Evolutionary conservation across 2,329 filamentous ascomycete species (phyloP), one percentile per base, ranked within the genome.

Genomic region (Exophiala xenobiotica): DNA sequence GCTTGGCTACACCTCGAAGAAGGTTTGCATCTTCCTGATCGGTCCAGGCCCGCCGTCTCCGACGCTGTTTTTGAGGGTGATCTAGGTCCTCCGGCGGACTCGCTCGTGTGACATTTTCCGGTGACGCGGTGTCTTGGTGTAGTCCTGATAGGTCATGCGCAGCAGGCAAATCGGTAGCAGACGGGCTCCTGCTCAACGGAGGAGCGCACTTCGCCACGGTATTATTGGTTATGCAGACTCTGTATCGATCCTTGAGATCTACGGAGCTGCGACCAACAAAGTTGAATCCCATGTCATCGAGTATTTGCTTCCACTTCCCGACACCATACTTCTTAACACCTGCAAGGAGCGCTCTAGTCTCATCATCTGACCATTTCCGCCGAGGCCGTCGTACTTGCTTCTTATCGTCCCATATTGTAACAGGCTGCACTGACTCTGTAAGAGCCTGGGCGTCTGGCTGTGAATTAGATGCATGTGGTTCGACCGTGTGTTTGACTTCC

Each of bases 221-320:
- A 19, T 70, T 69, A 65, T 75, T 68, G 37, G 78, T 78, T 52
- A 76, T 78, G 59, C 78, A 80, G 8, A 79, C 77, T 38, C 79
- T 73, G 55, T 80, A 80, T 45, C 74, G 72, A 56, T 86, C 82
- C 67, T 85, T 86, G 41, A 86, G 64, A 59, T 85, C 82, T 19
- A 82, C 75, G 7, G 81, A 76, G n/a, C 76, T 82, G 22, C 82
- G 72, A 8, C 75, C 71, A 44, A 42, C 53, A 62, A 86, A 85
- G 2, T 68, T 69, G 51, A 80, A 78, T 26, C 82, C 78, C 12
- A 76, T 65, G 57, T 79, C 77, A 2, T 78, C 71, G 20, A 84
- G 64, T 14, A 86, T 85, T 57, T 77, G 77, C 49, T 81, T 85
- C 82, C 82, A 86, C 56, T 76, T 82, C 2, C 82, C 82, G 53